Percentiles rank a stretch among this genome's conserved stretches.
These are phyloP conservation scores for Triangularia setosa DNA, from an alignment of 2,329 filamentous ascomycete genomes.

Conservation along the genomic window DNA sequence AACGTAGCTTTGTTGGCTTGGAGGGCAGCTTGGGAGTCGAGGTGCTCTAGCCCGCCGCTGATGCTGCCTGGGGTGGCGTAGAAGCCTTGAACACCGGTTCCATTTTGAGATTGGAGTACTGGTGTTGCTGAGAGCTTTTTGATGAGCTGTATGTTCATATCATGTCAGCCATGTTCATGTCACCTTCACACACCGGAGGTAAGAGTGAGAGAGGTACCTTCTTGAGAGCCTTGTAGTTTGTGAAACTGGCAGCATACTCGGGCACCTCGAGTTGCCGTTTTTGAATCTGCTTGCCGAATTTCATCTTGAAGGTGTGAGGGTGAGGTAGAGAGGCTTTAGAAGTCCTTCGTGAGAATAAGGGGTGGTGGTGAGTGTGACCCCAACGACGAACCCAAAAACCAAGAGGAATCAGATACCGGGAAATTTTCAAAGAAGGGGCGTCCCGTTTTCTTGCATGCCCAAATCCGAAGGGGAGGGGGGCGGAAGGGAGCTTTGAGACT, in stretches of 20 bases:
- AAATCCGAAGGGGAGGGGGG: too few species aligned
- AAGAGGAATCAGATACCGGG: too few species aligned
- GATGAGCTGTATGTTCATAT: constrained; percentile 67
- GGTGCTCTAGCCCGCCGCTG: constrained; percentile 25
- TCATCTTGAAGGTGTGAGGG: constrained; percentile 56
- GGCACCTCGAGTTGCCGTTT: constrained; percentile 98
- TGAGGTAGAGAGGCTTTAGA: constrained; percentile 21
- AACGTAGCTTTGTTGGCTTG: constrained; percentile 98
- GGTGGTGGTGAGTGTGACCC: constrained; percentile 7
- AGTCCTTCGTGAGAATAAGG: background rate
- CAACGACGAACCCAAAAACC: background rate
- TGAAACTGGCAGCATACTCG: constrained; percentile 98
- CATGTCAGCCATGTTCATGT: constrained; percentile 32
- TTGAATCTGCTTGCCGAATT: constrained; percentile 99
- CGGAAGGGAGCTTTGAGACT: background rate
- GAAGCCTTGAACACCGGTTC: constrained; percentile 31
- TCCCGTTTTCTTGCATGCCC: background rate
- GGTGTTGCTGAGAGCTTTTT: constrained; percentile 95
- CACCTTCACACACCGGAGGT: background rate
- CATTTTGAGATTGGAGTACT: constrained; percentile 72
- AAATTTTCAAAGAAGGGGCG: too few species aligned
- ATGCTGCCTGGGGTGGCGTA: background rate
- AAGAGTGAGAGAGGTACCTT: constrained; percentile 61
- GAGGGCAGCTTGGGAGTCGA: constrained; percentile 81
- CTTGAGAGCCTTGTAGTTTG: constrained; percentile 98